Evolutionary conservation across 441 rosid species (phyloP).

Genomic region (Geranium incanum): DNA sequence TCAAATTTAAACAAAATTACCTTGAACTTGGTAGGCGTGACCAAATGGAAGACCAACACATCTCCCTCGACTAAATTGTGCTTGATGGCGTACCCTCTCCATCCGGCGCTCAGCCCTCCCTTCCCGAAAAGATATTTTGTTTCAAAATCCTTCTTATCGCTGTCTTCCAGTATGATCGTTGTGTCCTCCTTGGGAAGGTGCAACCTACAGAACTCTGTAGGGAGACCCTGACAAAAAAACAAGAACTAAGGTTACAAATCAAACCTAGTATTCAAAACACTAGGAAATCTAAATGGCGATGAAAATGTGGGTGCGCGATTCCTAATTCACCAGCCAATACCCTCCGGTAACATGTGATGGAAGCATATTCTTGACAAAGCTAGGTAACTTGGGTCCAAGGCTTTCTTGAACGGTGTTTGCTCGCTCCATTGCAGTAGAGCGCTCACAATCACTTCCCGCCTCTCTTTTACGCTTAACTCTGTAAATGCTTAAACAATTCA

Average conservation of each 20-base stretch:
- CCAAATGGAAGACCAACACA: conserved; percentile 39
- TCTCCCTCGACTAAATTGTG: conserved; percentile 54
- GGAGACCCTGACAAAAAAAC: conserved; percentile 32
- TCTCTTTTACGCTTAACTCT: not conserved
- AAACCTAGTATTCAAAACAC: not conserved
- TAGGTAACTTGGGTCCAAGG: conserved; percentile 34
- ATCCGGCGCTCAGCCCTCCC: conserved; percentile 62
- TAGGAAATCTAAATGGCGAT: not conserved
- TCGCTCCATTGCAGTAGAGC: conserved; percentile 23
- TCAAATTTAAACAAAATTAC: conserved; percentile 22
- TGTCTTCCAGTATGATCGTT: conserved; percentile 43
- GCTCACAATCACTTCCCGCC: not conserved
- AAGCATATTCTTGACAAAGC: conserved; percentile 38
- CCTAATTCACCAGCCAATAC: conserved; percentile 43
- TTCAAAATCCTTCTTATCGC: conserved; percentile 28
- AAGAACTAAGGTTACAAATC: not conserved
- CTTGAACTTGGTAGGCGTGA: conserved; percentile 36
- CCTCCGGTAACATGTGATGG: conserved; percentile 46
- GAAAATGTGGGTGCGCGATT: not conserved
- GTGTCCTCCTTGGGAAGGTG: conserved; percentile 39
- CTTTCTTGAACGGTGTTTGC: conserved; percentile 37
- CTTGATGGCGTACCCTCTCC: conserved; percentile 60
- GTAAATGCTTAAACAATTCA: not conserved
- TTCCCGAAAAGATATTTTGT: conserved; percentile 45
- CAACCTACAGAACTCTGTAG: conserved; percentile 25